These are phyloP conservation scores for Macrophomina tecta DNA, from an alignment of 2,329 filamentous ascomycete genomes.

Conservation along the genomic window DNA sequence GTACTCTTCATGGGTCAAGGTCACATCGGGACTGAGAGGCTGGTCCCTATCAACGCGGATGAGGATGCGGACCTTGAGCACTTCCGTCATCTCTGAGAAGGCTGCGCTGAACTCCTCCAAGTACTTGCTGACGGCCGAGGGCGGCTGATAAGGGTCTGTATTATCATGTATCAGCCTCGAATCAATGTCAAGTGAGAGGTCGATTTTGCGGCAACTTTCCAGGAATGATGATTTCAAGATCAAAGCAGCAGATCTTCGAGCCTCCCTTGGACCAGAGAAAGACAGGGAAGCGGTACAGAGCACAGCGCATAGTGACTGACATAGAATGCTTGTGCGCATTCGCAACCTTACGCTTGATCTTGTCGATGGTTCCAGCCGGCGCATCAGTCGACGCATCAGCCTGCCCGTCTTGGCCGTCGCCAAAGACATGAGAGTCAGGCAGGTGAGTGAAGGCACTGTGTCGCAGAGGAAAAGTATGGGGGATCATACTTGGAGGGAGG, in stretches of 20 bases:
- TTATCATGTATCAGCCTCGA: not conserved
- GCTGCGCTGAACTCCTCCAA: not conserved
- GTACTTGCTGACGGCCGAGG: not conserved
- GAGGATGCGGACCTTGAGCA: not conserved
- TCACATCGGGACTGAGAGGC: not conserved
- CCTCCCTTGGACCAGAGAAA: not conserved
- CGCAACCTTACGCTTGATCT: not conserved
- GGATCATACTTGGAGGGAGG: not conserved
- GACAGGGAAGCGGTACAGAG: not conserved
- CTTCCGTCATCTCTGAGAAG: not conserved
- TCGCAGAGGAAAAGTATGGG: not conserved
- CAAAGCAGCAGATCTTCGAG: constrained; percentile 3
- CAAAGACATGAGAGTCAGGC: not conserved
- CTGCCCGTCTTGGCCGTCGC: not conserved
- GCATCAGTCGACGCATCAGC: not conserved
- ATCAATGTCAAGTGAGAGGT: not conserved
- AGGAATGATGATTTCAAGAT: not conserved
- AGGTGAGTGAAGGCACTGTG: not conserved
- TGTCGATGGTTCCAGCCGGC: not conserved
- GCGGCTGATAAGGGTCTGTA: not conserved
- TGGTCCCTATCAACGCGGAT: not conserved
- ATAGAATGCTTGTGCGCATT: not conserved
- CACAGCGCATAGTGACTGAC: not conserved
- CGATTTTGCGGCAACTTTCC: not conserved
- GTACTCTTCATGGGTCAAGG: not conserved